A percentile compares a stretch with the other conserved stretches of the same genome.
These are phyloP conservation scores for Posidonia oceanica DNA, from an alignment of 116 monocot species.

Conservation along the genomic window DNA sequence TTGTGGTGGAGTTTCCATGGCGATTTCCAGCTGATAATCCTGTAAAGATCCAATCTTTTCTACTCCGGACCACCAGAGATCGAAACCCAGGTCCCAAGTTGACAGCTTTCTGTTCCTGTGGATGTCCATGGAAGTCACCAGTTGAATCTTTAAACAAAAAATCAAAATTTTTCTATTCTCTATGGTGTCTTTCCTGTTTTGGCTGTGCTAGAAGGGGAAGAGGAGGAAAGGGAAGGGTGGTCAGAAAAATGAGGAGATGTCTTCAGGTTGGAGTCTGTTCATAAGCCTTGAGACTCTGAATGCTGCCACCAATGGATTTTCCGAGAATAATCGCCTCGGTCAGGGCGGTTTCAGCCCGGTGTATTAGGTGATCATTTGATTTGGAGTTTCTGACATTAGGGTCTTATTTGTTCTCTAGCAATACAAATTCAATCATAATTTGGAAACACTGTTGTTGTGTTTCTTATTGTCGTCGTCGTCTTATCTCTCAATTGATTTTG, in stretches of 20 bases:
- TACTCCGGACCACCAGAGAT: neutral
- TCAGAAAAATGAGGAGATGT: neutral
- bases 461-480: no score
- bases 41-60: neutral
- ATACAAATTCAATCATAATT: neutral
- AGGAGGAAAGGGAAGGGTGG: neutral
- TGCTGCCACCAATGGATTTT: conserved; percentile 55
- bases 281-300: conserved; percentile 34
- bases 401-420: no score
- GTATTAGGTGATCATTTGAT: conserved; percentile 36
- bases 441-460: no score
- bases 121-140: neutral
- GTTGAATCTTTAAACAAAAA: neutral
- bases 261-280: conserved; percentile 25
- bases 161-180: neutral
- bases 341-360: conserved; percentile 77
- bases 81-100: neutral
- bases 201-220: neutral
- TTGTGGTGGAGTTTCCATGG: neutral
- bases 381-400: no score
- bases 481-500: no score
- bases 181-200: neutral
- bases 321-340: conserved; percentile 56
- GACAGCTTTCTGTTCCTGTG: neutral
- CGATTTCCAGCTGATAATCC: neutral